phyloP scores from a whole-genome alignment of 768 basidiomycete species.

The Imleria badia region DNA sequence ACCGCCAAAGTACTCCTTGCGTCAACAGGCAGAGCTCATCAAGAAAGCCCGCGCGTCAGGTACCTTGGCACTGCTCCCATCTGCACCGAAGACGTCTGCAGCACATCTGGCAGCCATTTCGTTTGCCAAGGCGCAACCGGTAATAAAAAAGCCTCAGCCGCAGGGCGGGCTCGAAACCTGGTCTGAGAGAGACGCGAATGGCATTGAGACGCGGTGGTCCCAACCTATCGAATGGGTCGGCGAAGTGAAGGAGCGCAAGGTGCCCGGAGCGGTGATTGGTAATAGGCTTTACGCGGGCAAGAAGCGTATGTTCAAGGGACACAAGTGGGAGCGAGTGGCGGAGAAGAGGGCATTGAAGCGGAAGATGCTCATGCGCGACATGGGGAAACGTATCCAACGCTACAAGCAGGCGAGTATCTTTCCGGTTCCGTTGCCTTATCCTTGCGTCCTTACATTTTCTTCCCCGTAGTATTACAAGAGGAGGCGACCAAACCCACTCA shows the following conservation, averaged over 20 bases:
- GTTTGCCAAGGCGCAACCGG: conserved; percentile 15
- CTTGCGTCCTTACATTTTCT: not conserved
- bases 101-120: conserved; percentile 25
- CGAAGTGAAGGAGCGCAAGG: conserved; percentile 37
- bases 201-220: conserved; percentile 16
- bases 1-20: conserved; percentile 67
- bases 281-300: conserved; percentile 69
- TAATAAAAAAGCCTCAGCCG: conserved; percentile 1
- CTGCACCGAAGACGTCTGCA: conserved; percentile 55
- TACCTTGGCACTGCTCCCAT: conserved; percentile 61
- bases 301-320: conserved; percentile 93
- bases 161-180: not conserved
- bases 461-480: conserved; percentile 28
- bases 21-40: conserved; percentile 75
- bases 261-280: conserved; percentile 53
- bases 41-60: conserved; percentile 62
- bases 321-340: conserved; percentile 73
- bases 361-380: conserved; percentile 62
- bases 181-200: not conserved
- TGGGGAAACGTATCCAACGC: conserved; percentile 61
- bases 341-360: conserved; percentile 47
- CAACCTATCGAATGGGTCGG: conserved; percentile 43
- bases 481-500: conserved; percentile 59
- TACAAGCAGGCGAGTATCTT: conserved; percentile 59
- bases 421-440: not conserved